These are phyloP conservation scores for Botrytis fabae DNA, from an alignment of 2,329 filamentous ascomycete species.

Conservation along the genomic window DNA sequence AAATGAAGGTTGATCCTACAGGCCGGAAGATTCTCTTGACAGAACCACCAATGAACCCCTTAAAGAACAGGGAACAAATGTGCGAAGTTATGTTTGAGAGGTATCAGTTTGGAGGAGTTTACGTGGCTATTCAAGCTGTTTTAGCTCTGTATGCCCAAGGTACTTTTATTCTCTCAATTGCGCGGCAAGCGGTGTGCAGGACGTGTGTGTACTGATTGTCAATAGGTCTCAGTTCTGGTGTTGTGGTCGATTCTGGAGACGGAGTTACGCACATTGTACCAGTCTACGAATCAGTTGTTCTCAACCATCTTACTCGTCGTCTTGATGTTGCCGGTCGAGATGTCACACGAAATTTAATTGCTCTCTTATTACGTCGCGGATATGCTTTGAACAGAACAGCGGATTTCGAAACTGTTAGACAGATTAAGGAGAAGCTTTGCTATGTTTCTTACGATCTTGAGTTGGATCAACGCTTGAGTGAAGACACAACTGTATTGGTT, in stretches of 20 bases:
- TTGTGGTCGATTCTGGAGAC: conserved; percentile 98
- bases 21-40: conserved; percentile 97
- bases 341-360: conserved; percentile 97
- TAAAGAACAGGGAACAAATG: conserved; percentile 97
- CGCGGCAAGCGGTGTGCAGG: conserved; percentile 18
- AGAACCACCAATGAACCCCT: conserved; percentile 95
- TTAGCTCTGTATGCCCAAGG: conserved; percentile 95
- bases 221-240: conserved; percentile 79
- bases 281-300: conserved; percentile 95
- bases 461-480: conserved; percentile 90
- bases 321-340: conserved; percentile 95
- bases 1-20: conserved; percentile 87
- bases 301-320: conserved; percentile 92
- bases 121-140: conserved; percentile 97
- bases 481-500: conserved; percentile 95
- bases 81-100: conserved; percentile 98
- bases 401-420: conserved; percentile 97
- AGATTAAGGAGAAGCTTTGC: conserved; percentile 99
- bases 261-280: conserved; percentile 98
- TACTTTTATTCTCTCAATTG: conserved; percentile 43
- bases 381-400: conserved; percentile 98
- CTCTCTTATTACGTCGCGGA: conserved; percentile 85
- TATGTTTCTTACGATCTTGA: conserved; percentile 98
- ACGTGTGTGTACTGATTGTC: conserved; percentile 8
- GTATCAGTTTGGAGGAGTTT: conserved; percentile 94